These are phyloP conservation scores for Erodium texanum DNA, from an alignment of 441 rosid genomes.

Conservation along the genomic window DNA sequence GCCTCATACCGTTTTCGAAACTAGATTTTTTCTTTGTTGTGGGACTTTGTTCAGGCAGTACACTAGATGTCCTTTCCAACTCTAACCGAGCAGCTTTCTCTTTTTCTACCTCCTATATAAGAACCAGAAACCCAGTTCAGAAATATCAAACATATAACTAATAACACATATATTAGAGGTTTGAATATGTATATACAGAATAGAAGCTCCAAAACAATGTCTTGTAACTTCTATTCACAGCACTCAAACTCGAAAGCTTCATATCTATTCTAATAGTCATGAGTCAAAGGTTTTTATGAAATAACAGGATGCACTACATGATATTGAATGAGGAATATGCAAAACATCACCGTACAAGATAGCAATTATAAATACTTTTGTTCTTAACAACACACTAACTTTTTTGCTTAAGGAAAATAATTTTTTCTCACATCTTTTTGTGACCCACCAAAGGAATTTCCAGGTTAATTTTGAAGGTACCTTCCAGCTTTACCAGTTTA, in stretches of 20 bases:
- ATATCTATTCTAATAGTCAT: background rate
- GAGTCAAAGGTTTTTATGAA: background rate
- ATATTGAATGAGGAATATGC: background rate
- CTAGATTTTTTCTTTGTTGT: constrained; percentile 48
- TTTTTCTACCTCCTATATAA: constrained; percentile 68
- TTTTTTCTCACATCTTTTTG: background rate
- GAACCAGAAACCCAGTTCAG: constrained; percentile 18
- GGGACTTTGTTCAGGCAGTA: constrained; percentile 49
- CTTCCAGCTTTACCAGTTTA: background rate
- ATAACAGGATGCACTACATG: background rate
- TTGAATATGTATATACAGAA: background rate
- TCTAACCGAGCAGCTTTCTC: constrained; percentile 79
- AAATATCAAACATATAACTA: constrained; percentile 9
- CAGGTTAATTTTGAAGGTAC: background rate
- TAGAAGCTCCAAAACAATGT: background rate
- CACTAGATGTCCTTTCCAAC: constrained; percentile 56
- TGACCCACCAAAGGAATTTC: background rate
- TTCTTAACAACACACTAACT: background rate
- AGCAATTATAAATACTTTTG: background rate
- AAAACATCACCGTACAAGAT: background rate
- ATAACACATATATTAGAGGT: background rate
- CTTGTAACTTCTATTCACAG: background rate
- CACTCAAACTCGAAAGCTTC: constrained; percentile 2
- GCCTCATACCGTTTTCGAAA: constrained; percentile 58
- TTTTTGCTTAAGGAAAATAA: background rate